Base-by-base conservation (phyloP, 1,139 yeast species). In the Pichia sp. region DNA sequence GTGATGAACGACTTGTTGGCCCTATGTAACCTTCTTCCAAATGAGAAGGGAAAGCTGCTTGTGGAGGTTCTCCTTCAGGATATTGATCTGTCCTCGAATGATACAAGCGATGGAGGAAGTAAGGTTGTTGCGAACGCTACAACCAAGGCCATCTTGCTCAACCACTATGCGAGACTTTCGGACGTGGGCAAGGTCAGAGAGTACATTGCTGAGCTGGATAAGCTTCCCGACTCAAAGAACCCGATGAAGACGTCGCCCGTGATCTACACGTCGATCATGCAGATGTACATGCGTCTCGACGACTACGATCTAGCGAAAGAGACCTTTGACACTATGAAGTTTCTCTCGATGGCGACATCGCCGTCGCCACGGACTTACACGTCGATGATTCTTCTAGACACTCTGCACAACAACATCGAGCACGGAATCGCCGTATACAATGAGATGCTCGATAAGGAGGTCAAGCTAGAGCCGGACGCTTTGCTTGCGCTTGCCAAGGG, bases 291-390 rank as follows among this genome's bases (percentile, higher is more conserved):
- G 3, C 77, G 81, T 56, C 66, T 80, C 26, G 72, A 73, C 29
- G 79, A 83, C 57, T 82, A 76, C 60, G 71, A 76, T 40, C 83
- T 81, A 60, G 96, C 96, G 0, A 79, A 81, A 55, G 82, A 84
- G 52, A 75, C 88, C 1, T 93, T 93, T 67, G 93, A 87, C 62
- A 81, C 90, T 59, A 85, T 93, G 90, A 92, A 90, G 67, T 92
- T 88, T 67, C 70, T 86, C 59, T 82, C 95, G 0, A 66, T 75
- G 6, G 70, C 73, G 36, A 80, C 89, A 2, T 79, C 80, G 52
- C 97, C 98, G 0, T 86, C 83, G 51, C 67, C 80, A 0, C 70
- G 74, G 23, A 81, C 90, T 0, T 93, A 90, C 68, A 84, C 85
- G 57, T 80, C 87, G 15, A 80, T 90, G 71, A 79, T 92, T 29